phyloP scores from a whole-genome alignment of 257 asterid species.

The Rubia yunnanensis region DNA sequence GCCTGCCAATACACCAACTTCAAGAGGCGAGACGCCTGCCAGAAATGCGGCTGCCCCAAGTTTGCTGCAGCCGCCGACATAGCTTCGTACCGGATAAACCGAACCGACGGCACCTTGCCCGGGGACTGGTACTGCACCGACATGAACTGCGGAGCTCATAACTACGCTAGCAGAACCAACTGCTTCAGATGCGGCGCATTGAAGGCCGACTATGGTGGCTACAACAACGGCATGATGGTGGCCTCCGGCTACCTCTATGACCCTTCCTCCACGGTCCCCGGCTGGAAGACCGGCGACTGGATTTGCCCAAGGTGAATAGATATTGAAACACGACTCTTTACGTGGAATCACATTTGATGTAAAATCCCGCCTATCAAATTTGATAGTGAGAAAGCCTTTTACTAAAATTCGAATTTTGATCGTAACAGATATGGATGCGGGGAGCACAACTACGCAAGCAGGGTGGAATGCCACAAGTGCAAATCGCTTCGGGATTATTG shows the following conservation, averaged over 20 bases:
- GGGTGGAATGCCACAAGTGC: conserved; percentile 67
- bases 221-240: conserved; percentile 36
- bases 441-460: conserved; percentile 69
- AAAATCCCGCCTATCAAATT: no score
- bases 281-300: conserved; percentile 94
- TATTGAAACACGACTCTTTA: no score
- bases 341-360: no score
- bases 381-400: no score
- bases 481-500: conserved; percentile 50
- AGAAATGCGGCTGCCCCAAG: conserved; percentile 65
- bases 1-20: conserved; percentile 79
- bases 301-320: conserved; percentile 67
- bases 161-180: conserved; percentile 69
- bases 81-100: conserved; percentile 39
- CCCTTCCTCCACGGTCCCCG: conserved; percentile 41
- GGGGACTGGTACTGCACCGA: conserved; percentile 81
- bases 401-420: no score
- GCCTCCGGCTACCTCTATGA: conserved; percentile 38
- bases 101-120: conserved; percentile 35
- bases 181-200: conserved; percentile 58
- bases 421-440: conserved; percentile 50
- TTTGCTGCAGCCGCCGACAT: conserved; percentile 42
- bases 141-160: conserved; percentile 68
- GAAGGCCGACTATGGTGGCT: conserved; percentile 39
- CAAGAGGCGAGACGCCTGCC: conserved; percentile 67